Percentiles rank a stretch among this genome's conserved stretches.
phyloP scores from a whole-genome alignment of 2,329 filamentous ascomycete genomes.

The Verticillium albo-atrum region DNA sequence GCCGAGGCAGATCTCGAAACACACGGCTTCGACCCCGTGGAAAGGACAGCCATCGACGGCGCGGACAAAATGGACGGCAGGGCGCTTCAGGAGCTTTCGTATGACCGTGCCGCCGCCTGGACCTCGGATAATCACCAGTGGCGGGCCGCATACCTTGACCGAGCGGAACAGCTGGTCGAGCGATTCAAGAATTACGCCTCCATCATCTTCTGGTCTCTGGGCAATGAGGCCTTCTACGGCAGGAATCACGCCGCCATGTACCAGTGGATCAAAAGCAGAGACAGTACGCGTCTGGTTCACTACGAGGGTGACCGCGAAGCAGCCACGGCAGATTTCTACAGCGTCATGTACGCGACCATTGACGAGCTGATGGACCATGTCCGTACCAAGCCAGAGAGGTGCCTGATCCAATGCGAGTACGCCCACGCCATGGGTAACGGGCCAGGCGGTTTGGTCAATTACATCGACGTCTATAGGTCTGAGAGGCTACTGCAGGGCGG shows the following conservation, averaged over 20 bases:
- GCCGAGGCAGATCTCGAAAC: conserved; percentile 53
- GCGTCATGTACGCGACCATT: conserved; percentile 56
- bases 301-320: conserved; percentile 61
- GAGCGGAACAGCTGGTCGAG: conserved; percentile 58
- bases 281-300: conserved; percentile 55
- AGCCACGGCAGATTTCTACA: conserved; percentile 56
- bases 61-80: not conserved
- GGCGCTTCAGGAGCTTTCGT: not conserved
- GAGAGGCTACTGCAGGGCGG: conserved; percentile 51
- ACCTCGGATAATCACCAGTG: conserved; percentile 57
- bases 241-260: conserved; percentile 65
- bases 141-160: conserved; percentile 61
- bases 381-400: conserved; percentile 18
- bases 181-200: conserved; percentile 57
- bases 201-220: conserved; percentile 67
- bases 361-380: conserved; percentile 24
- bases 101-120: conserved; percentile 28
- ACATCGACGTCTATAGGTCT: conserved; percentile 60
- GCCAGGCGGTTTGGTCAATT: conserved; percentile 62
- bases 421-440: conserved; percentile 68
- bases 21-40: conserved; percentile 42
- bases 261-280: conserved; percentile 51
- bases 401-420: conserved; percentile 40
- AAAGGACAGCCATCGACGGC: conserved; percentile 3
- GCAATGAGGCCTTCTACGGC: conserved; percentile 69